These are phyloP conservation scores for Vigna trinervia DNA, from an alignment of 306 rosid species.

Conservation along the genomic window DNA sequence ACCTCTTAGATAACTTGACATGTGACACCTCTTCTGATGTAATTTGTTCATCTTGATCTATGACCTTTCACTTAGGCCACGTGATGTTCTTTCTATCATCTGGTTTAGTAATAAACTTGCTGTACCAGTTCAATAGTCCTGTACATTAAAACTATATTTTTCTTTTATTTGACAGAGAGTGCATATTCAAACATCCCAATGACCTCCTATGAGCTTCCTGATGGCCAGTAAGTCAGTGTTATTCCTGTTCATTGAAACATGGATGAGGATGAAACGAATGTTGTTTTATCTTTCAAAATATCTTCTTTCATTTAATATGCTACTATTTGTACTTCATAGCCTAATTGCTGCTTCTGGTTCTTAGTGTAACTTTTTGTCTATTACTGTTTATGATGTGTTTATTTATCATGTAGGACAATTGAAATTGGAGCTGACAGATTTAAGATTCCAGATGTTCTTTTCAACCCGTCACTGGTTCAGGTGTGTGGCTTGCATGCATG, in stretches of 20 bases:
- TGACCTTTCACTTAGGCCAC: constrained; percentile 12
- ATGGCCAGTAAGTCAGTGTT: constrained; percentile 92
- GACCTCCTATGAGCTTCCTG: constrained; percentile 98
- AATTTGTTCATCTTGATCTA: constrained; percentile 12
- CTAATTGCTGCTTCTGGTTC: constrained; percentile 27
- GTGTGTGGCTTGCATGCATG: constrained; percentile 50
- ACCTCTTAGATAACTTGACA: constrained; percentile 8
- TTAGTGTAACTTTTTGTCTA: constrained; percentile 15
- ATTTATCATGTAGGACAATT: constrained; percentile 68
- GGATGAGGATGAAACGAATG: constrained; percentile 11
- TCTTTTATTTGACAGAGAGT: constrained; percentile 61
- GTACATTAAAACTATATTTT: constrained; percentile 27
- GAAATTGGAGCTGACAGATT: constrained; percentile 98
- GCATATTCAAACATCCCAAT: constrained; percentile 96
- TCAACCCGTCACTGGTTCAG: constrained; percentile 87
- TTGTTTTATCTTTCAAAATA: constrained; percentile 40
- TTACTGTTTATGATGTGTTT: constrained; percentile 20
- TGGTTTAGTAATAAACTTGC: constrained; percentile 31
- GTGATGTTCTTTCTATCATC: constrained; percentile 25
- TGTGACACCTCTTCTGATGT: neutral
- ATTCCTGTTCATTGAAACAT: constrained; percentile 31
- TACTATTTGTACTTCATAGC: constrained; percentile 25
- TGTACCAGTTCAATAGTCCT: constrained; percentile 24
- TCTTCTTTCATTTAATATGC: constrained; percentile 18
- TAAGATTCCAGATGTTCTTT: constrained; percentile 95